These are phyloP conservation scores for Lachnellula willkommii DNA, from an alignment of 2,329 filamentous ascomycete species.

Conservation along the genomic window DNA sequence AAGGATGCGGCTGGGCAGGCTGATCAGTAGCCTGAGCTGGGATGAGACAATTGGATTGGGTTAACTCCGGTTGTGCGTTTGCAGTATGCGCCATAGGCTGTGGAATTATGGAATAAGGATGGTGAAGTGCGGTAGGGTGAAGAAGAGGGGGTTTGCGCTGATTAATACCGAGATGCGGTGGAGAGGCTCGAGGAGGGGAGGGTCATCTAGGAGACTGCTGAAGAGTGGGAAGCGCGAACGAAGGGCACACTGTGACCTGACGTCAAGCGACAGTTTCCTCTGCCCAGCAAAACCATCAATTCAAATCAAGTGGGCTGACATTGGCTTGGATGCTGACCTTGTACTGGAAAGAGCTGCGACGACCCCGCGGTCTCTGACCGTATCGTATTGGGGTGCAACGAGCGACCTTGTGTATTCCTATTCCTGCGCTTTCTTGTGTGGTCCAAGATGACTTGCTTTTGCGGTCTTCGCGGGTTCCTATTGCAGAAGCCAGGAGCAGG, in stretches of 20 bases:
- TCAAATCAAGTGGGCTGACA: too few species aligned
- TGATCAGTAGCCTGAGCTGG: neutral
- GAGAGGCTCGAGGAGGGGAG: neutral
- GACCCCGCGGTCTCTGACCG: too few species aligned
- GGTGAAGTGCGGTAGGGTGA: neutral
- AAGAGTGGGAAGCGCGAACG: neutral
- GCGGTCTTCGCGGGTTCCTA: neutral
- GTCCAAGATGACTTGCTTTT: neutral
- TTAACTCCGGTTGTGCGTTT: slow-evolving; percentile 4
- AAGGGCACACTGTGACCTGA: neutral
- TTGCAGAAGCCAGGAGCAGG: too few species aligned
- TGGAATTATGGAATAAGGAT: neutral
- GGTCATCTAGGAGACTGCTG: neutral
- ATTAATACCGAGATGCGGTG: slow-evolving; percentile 10
- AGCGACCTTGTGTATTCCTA: too few species aligned
- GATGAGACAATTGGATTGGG: slow-evolving; percentile 3
- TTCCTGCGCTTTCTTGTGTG: too few species aligned
- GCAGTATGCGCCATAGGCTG: slow-evolving; percentile 11
- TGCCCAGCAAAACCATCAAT: too few species aligned
- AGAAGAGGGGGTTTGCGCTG: slow-evolving; percentile 22
- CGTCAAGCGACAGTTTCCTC: too few species aligned
- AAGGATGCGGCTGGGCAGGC: neutral
- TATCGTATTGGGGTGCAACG: too few species aligned
- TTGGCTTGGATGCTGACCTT: too few species aligned
- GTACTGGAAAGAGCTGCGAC: too few species aligned